These are phyloP conservation scores for Paraglomus occultum DNA, from an alignment of 192 early-diverging fungal species.

Conservation along the genomic window DNA sequence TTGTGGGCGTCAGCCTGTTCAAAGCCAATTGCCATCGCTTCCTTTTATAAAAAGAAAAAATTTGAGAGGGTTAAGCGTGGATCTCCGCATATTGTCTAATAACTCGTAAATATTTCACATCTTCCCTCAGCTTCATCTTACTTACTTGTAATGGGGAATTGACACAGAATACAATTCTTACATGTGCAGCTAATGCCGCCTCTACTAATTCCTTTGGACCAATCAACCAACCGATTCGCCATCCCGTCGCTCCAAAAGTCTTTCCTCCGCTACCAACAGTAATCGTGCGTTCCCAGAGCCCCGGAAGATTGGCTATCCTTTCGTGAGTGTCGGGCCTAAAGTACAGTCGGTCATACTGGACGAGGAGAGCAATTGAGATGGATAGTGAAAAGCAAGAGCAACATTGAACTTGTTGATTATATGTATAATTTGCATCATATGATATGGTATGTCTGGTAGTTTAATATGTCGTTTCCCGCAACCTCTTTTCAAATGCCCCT, in stretches of 20 bases:
- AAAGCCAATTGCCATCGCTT: constrained; percentile 75
- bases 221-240: constrained; percentile 94
- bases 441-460: too few relatives aligned
- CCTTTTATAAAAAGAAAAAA: constrained; percentile 27
- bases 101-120: neutral
- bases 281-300: constrained; percentile 89
- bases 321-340: constrained; percentile 63
- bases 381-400: neutral
- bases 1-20: constrained; percentile 55
- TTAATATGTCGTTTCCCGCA: too few relatives aligned
- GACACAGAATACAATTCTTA: constrained; percentile 85
- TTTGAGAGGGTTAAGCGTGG: too few relatives aligned
- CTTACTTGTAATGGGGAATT: constrained; percentile 83
- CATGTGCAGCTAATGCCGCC: constrained; percentile 80
- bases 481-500: too few relatives aligned
- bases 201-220: constrained; percentile 72
- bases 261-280: constrained; percentile 93
- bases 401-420: neutral
- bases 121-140: neutral
- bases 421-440: constrained; percentile 20
- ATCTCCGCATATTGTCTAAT: neutral
- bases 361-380: neutral
- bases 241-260: constrained; percentile 93
- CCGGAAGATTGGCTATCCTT: constrained; percentile 80
- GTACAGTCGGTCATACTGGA: constrained; percentile 85